Evolutionary conservation across 169 alveolate genomes (phyloP).

Genomic region (Cryptosporidium parvum): DNA sequence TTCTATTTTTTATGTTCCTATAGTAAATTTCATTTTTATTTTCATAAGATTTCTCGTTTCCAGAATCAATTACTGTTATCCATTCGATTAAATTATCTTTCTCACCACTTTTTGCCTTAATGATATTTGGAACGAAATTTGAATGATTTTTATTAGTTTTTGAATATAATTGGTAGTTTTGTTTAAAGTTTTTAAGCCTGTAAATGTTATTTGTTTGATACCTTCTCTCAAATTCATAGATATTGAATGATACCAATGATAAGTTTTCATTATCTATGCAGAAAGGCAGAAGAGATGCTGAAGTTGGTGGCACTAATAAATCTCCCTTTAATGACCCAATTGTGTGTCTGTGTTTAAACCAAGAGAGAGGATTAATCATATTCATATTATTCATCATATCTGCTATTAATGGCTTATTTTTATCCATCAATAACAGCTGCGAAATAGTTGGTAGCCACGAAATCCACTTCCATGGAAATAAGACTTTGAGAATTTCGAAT

Average conservation of each 20-base stretch:
- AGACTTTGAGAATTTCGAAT: constrained; percentile 10
- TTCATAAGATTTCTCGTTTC: not conserved
- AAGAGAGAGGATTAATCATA: constrained; percentile 65
- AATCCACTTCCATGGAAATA: constrained; percentile 56
- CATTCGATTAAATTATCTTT: constrained; percentile 34
- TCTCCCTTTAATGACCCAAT: constrained; percentile 74
- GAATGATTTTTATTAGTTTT: not conserved
- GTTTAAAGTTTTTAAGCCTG: not conserved
- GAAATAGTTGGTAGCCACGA: constrained; percentile 64
- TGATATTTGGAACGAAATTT: not conserved
- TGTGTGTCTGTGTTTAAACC: constrained; percentile 74
- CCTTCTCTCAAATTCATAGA: not conserved
- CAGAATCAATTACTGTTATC: constrained; percentile 64
- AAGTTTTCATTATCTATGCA: constrained; percentile 22
- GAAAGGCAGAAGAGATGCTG: constrained; percentile 60
- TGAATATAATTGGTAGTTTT: not conserved
- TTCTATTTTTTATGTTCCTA: constrained; percentile 13
- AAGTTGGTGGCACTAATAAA: constrained; percentile 73
- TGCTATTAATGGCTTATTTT: constrained; percentile 27
- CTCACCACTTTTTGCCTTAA: not conserved
- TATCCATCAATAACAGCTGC: constrained; percentile 46
- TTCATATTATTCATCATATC: constrained; percentile 64
- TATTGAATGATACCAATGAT: not conserved
- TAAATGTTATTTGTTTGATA: not conserved
- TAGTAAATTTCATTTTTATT: constrained; percentile 13